phyloP scores from a whole-genome alignment of 1,284 basidiomycete genomes.

The Ganoderma multipileum region DNA sequence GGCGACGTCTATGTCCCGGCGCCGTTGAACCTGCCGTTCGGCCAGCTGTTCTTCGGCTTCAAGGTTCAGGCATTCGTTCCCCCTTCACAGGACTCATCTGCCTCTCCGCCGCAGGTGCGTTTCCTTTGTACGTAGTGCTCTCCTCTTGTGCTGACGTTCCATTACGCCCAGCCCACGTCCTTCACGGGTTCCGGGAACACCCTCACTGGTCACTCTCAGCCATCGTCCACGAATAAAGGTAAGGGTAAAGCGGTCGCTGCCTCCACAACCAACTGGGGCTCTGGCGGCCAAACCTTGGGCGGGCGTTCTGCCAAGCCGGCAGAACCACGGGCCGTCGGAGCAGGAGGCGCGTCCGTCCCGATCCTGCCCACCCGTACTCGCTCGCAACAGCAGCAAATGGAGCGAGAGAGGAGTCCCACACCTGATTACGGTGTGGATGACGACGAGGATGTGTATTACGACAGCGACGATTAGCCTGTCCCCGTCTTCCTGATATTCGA shows the following conservation, averaged over 20 bases:
- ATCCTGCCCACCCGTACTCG: conserved; percentile 47
- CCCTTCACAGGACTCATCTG: conserved; percentile 43
- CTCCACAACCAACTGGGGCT: conserved; percentile 53
- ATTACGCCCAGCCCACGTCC: conserved; percentile 48
- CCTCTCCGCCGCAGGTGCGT: conserved; percentile 31
- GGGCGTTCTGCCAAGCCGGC: conserved; percentile 45
- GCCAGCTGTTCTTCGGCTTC: conserved; percentile 95
- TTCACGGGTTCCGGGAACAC: conserved; percentile 96
- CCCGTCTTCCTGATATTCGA: not conserved
- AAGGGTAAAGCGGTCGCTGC: conserved; percentile 58
- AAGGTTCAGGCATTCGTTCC: conserved; percentile 76
- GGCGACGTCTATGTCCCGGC: conserved; percentile 86
- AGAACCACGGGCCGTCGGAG: conserved; percentile 49
- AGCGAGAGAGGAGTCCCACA: conserved; percentile 62
- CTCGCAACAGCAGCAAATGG: conserved; percentile 40
- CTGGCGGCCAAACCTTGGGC: conserved; percentile 62
- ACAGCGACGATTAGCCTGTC: conserved; percentile 62
- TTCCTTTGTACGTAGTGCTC: too few relatives aligned
- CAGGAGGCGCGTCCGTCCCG: conserved; percentile 59
- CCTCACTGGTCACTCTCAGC: conserved; percentile 57
- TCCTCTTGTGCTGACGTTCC: not conserved
- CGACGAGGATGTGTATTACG: conserved; percentile 75
- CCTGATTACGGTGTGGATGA: conserved; percentile 82
- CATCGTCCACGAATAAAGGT: conserved; percentile 47
- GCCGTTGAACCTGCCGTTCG: conserved; percentile 89